Evolutionary conservation across 2,329 filamentous ascomycete genomes (phyloP).

Genomic region (Alternaria consortialis): DNA sequence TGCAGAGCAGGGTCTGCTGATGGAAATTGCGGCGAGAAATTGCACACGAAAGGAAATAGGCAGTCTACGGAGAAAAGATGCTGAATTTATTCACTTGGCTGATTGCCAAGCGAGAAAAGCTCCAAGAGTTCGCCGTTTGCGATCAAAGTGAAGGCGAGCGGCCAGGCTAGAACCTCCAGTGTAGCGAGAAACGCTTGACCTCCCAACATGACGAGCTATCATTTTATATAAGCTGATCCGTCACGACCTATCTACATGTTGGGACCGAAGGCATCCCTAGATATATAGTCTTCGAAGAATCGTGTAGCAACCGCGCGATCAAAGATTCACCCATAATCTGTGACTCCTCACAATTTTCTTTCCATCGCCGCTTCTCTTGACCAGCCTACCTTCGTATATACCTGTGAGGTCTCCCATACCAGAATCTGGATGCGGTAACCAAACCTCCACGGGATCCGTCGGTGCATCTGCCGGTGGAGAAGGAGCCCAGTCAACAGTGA

Average conservation of each 20-base stretch:
- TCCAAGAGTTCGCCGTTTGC: not conserved
- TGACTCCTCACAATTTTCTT: constrained; percentile 14
- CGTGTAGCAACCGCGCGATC: not conserved
- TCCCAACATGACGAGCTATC: not conserved
- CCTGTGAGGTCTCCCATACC: not conserved
- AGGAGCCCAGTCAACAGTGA: constrained; percentile 1
- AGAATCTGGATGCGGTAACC: not conserved
- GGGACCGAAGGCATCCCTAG: not conserved
- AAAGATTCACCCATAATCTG: not conserved
- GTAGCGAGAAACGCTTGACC: not conserved
- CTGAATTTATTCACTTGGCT: not conserved
- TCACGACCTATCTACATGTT: not conserved
- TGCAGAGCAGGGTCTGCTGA: not conserved
- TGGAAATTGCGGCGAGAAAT: not conserved
- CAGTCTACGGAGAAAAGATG: not conserved
- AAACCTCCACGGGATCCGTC: not conserved
- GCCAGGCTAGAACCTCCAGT: not conserved
- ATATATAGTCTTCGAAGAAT: not conserved
- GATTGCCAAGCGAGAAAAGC: not conserved
- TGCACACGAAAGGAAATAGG: not conserved
- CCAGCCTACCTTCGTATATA: not conserved
- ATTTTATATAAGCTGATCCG: not conserved
- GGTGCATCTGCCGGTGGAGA: not conserved
- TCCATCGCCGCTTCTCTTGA: constrained; percentile 7
- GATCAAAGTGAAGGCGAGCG: not conserved